These are phyloP conservation scores for Daedaleopsis sinensis DNA, from an alignment of 768 basidiomycete species.

Conservation along the genomic window DNA sequence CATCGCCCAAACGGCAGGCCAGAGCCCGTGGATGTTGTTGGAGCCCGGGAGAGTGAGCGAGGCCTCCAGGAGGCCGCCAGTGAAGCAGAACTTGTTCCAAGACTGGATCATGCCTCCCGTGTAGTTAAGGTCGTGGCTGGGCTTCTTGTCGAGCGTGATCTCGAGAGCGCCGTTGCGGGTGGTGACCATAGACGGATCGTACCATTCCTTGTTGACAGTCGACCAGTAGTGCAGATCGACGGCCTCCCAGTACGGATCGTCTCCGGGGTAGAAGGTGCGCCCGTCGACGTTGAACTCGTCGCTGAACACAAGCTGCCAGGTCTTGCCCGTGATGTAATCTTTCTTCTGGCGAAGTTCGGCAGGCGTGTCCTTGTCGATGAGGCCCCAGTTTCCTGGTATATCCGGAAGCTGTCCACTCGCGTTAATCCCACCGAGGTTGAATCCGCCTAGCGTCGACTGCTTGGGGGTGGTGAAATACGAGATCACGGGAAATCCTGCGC, in stretches of 20 bases:
- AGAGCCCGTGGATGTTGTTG: conserved; percentile 51
- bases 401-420: conserved; percentile 45
- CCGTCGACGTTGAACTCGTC: conserved; percentile 80
- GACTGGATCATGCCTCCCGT: conserved; percentile 53
- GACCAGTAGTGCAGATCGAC: conserved; percentile 81
- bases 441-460: conserved; percentile 40
- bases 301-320: conserved; percentile 74
- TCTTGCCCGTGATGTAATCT: conserved; percentile 21
- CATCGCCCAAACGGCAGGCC: conserved; percentile 61
- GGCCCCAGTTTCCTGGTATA: conserved; percentile 43
- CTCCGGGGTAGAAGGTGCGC: conserved; percentile 74
- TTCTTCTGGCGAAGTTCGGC: conserved; percentile 40
- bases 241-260: conserved; percentile 84
- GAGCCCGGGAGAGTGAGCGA: conserved; percentile 66
- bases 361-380: conserved; percentile 61
- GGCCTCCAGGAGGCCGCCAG: conserved; percentile 75
- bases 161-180: conserved; percentile 45
- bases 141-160: conserved; percentile 55
- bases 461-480: conserved; percentile 35
- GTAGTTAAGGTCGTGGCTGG: conserved; percentile 45
- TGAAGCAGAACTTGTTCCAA: conserved; percentile 90
- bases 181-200: conserved; percentile 68
- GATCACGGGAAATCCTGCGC: conserved; percentile 47
- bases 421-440: conserved; percentile 48
- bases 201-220: conserved; percentile 71